Base-by-base conservation (phyloP, 2,329 filamentous ascomycete genomes). In the Fusarium pseudoanthophilum region DNA sequence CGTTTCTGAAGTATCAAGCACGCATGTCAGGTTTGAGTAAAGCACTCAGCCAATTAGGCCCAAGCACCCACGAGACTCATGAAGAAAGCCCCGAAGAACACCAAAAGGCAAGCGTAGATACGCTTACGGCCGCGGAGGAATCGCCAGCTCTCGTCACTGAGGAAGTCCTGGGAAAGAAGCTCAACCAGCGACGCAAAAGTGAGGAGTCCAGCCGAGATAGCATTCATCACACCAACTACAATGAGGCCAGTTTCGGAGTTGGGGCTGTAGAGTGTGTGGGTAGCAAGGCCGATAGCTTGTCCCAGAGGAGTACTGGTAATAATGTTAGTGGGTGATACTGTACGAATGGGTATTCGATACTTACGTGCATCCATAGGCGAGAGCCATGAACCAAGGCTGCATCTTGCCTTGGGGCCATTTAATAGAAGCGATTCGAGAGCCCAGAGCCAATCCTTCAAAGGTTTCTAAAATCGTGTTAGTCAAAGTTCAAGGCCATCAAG, bases 181-280 rank as follows among this genome's bases (percentile, higher is more conserved):
- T 94, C 91, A 28, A 94, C 91, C 57, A 94, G 83, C 0, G 91
- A 91, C 0, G 92, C 92, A 80, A 93, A 94, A 6, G 92, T 85
- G 14, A 94, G 82, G n/a, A 94, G 82, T 2, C 92, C 92, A 58
- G 90, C 90, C 26, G 90, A 92, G 60, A 94, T 90, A 32, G 91
- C 91, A 79, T 94, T 94, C 84, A 93, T 93, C 77, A 92, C 88
- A 5, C 92, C 92, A 24, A 93, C 92, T 79, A 93, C 89, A 24
- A 94, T 84, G 24, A 94, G 83, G 1, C 92, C 92, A 1, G 88
- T 85, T 63, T 91, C 87, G 21, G 90, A 92, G 60, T 87, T 85
- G 8, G 92, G 92, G 75, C 90, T 90, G 80, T 94, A 94, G 15
- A 93, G 82, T 13, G 88, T 89, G 77, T 93, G 91, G n/a, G 92